A percentile compares a stretch with the other conserved stretches of the same genome.
Conservation (phyloP, 177 flowering plant genomes). For the Vitis hybrid region DNA sequence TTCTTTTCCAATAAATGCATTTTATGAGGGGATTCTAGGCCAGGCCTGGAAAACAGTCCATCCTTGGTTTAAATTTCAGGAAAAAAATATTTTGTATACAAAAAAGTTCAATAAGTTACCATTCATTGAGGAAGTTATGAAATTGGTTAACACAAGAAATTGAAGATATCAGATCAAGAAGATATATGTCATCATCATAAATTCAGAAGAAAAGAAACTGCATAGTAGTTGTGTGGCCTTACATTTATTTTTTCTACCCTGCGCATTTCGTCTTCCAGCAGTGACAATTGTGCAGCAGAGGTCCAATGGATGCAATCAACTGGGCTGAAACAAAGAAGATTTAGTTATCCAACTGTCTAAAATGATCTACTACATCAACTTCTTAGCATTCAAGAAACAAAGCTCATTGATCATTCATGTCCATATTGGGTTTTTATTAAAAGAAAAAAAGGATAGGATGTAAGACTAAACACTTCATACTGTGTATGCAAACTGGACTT, state of each 20-base stretch:
- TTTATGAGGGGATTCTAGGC: background rate
- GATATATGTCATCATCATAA: background rate
- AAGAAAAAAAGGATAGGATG: background rate
- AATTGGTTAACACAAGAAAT: background rate
- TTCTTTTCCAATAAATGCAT: background rate
- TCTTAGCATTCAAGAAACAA: background rate
- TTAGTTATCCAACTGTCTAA: background rate
- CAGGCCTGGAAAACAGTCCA: background rate
- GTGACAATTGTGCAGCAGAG: conserved; percentile 85
- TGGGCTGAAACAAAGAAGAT: conserved; percentile 64
- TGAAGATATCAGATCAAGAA: background rate
- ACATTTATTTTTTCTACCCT: conserved; percentile 95
- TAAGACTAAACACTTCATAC: too few relatives aligned
- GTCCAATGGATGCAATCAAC: conserved; percentile 99
- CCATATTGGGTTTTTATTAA: background rate
- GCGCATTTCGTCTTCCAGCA: conserved; percentile 99
- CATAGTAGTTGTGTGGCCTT: conserved; percentile 24
- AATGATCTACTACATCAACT: background rate
- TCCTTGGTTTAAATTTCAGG: background rate
- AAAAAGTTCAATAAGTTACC: background rate
- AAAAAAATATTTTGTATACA: background rate
- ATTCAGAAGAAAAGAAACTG: conserved; percentile 1
- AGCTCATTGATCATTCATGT: background rate
- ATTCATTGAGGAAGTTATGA: background rate
- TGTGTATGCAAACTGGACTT: background rate